Conservation (phyloP, 2,329 filamentous ascomycete species). For the Trichoderma guizhouense region DNA sequence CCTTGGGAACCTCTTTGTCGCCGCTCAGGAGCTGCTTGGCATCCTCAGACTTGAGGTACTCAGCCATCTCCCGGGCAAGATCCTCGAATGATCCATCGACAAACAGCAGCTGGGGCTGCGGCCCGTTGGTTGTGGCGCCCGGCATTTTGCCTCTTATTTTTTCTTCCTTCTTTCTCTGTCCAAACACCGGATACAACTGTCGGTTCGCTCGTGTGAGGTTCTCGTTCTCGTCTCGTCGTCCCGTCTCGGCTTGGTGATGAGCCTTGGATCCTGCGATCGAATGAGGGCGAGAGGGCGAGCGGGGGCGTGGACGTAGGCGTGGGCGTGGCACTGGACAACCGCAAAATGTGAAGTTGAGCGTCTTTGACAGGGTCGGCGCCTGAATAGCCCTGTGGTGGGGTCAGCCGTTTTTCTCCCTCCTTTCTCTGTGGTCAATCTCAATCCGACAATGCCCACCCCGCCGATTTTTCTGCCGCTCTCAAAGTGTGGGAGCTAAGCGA, state of each 20-base stretch:
- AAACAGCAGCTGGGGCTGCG: slow-evolving; percentile 61
- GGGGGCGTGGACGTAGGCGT: slow-evolving; percentile 20
- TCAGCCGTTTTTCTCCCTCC: slow-evolving; percentile 17
- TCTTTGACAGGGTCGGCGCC: slow-evolving; percentile 30
- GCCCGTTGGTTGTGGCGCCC: slow-evolving; percentile 40
- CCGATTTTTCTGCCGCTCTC: slow-evolving; percentile 38
- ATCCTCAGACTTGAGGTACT: slow-evolving; percentile 83
- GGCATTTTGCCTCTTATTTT: slow-evolving; percentile 25
- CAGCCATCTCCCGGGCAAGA: slow-evolving; percentile 89
- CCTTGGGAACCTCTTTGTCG: slow-evolving; percentile 65
- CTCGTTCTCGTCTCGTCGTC: slow-evolving; percentile 4
- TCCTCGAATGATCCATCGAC: slow-evolving; percentile 94
- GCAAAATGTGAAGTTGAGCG: slow-evolving; percentile 29
- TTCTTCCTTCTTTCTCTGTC: slow-evolving; percentile 16
- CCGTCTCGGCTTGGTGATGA: not conserved
- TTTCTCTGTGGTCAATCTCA: slow-evolving; percentile 15
- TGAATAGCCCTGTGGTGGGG: slow-evolving; percentile 42
- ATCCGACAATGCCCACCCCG: slow-evolving; percentile 29
- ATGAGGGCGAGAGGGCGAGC: slow-evolving; percentile 20
- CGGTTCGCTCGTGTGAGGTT: slow-evolving; percentile 19
- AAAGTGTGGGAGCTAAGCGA: slow-evolving; percentile 43
- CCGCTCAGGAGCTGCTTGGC: slow-evolving; percentile 71
- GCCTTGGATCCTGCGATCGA: slow-evolving; percentile 14
- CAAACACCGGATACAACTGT: not conserved
- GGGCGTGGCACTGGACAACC: slow-evolving; percentile 24